These are phyloP conservation scores for Veloboletus limbatus DNA, from an alignment of 1,284 basidiomycete genomes.

Conservation along the genomic window DNA sequence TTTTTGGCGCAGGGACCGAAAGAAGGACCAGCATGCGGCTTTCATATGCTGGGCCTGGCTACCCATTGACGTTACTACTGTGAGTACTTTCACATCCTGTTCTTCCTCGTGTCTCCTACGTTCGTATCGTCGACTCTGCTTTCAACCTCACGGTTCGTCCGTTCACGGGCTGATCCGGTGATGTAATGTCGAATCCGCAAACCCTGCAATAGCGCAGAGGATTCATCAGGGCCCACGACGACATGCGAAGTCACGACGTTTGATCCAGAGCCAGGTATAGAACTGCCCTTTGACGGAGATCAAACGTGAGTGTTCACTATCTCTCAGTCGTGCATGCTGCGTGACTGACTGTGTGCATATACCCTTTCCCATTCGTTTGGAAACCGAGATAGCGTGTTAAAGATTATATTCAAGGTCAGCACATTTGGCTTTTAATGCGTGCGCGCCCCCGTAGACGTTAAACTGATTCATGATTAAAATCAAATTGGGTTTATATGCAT, in stretches of 20 bases:
- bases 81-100: constrained; percentile 41
- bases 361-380: neutral
- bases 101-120: neutral
- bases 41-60: constrained; percentile 76
- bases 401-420: constrained; percentile 82
- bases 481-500: neutral
- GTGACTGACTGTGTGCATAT: constrained; percentile 8
- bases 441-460: neutral
- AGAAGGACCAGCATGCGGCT: constrained; percentile 83
- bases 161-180: constrained; percentile 3
- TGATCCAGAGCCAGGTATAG: constrained; percentile 78
- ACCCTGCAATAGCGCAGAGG: constrained; percentile 64
- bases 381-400: constrained; percentile 53
- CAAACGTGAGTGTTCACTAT: constrained; percentile 48
- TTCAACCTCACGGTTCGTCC: neutral
- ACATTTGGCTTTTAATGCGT: neutral
- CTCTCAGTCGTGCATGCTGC: constrained; percentile 1
- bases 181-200: constrained; percentile 7
- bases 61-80: constrained; percentile 80
- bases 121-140: neutral
- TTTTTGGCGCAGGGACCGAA: constrained; percentile 47
- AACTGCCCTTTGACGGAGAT: constrained; percentile 75
- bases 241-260: constrained; percentile 86
- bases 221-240: constrained; percentile 80
- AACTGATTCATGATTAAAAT: neutral